Evolutionary conservation across 148 eudicot genomes (phyloP), one percentile per base, ranked within the genome.

Genomic region (Persicaria maculosa): DNA sequence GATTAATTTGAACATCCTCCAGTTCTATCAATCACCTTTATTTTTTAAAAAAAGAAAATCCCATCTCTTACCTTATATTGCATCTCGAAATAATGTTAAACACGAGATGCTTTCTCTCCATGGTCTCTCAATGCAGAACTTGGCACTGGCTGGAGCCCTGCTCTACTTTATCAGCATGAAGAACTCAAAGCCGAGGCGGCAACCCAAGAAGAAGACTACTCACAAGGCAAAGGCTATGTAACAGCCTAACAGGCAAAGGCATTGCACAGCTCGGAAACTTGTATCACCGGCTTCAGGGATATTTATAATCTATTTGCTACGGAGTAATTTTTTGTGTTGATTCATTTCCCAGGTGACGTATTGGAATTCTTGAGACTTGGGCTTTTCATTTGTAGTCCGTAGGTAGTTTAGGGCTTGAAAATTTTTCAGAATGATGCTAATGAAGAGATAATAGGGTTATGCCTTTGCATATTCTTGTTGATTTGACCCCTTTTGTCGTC

Each of bases 131-230:
- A 67, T 79, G 70, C 86, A 93, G 98, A 86, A 75, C 75, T 77
- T 94, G 92, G 96, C 96, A 40, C 74, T 90, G 47, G 81, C 88
- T 44, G 98, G 98, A 19, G 97, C 97, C 47, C 55, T 94, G 70
- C 83, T 90, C 47, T 91, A 90, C 72, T 91, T 88, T 81, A 87
- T 91, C 57, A 97, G 96, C 70, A 88, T 90, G 92, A 94, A 86
- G 84, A 91, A 87, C 80, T 86, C 96, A 9, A 81, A 85, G 81
- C 92, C 88, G 4, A 87, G 93, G 84, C 83, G 92, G 77, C 76
- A 81, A 53, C 61, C 57, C 17, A 90, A 84, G 86, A 90, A 85
- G 89, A 91, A 87, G 87, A 79, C 86, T 52, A 78, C 86, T 57
- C 82, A 85, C 44, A 93, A 93, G 74, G 9, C 88, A 7, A 93